Evolutionary conservation across 331 rosid species (phyloP).

Genomic region (Rosa hybrid): DNA sequence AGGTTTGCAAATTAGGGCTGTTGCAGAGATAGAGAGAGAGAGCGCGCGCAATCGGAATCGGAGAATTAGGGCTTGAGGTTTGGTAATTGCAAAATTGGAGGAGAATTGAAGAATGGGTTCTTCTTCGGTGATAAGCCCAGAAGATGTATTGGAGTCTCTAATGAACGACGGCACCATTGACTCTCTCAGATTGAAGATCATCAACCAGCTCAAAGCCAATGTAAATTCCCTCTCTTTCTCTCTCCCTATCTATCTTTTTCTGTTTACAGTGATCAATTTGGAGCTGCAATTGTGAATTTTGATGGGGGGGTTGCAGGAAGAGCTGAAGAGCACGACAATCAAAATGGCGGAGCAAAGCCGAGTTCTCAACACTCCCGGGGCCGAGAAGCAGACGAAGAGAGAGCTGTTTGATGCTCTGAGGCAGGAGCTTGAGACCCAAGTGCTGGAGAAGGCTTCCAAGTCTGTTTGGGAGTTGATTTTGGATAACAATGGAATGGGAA

Average conservation of each 20-base stretch:
- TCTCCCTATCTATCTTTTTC: neutral
- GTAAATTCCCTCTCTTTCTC: slow-evolving; percentile 33
- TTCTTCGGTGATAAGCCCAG: slow-evolving; percentile 64
- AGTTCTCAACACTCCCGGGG: slow-evolving; percentile 92
- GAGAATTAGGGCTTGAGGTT: neutral
- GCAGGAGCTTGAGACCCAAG: slow-evolving; percentile 87
- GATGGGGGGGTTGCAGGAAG: slow-evolving; percentile 56
- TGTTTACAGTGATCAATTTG: neutral
- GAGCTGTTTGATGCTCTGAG: slow-evolving; percentile 89
- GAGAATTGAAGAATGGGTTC: slow-evolving; percentile 39
- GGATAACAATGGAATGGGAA: slow-evolving; percentile 75
- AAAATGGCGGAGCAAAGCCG: slow-evolving; percentile 98
- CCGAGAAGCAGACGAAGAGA: slow-evolving; percentile 93
- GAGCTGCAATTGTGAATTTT: neutral
- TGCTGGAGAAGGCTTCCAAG: slow-evolving; percentile 91
- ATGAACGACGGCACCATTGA: slow-evolving; percentile 98
- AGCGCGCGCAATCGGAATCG: neutral
- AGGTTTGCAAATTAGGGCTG: slow-evolving; percentile 5
- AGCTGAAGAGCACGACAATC: slow-evolving; percentile 79
- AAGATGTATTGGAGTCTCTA: slow-evolving; percentile 81
- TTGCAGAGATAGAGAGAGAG: neutral
- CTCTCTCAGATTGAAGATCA: slow-evolving; percentile 90
- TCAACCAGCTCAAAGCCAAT: slow-evolving; percentile 97
- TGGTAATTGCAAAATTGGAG: neutral
- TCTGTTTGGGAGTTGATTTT: slow-evolving; percentile 94